Evolutionary conservation across 2,329 filamentous ascomycete species (phyloP).

Genomic region (Fusarium nisikadoi): DNA sequence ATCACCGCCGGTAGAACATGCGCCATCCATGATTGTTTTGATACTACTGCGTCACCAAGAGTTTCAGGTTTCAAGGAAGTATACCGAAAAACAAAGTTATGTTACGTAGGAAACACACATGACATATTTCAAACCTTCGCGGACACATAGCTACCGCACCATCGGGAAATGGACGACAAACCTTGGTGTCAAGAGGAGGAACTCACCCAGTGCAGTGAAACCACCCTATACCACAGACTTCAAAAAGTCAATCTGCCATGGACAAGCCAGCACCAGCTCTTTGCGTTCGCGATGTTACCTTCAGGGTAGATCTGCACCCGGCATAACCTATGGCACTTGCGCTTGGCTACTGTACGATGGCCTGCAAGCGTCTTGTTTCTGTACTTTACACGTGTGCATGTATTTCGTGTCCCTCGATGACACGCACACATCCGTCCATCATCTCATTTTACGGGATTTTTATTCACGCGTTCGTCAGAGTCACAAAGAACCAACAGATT

Average conservation of each 20-base stretch:
- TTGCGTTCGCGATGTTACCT: conserved; percentile 29
- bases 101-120: not conserved
- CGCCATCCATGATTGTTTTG: not conserved
- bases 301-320: conserved; percentile 28
- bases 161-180: not conserved
- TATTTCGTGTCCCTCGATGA: conserved; percentile 21
- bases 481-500: not conserved
- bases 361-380: conserved; percentile 2
- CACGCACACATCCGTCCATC: conserved; percentile 16
- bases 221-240: conserved; percentile 18
- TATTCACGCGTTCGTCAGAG: conserved; percentile 29
- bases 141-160: not conserved
- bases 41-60: not conserved
- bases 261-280: conserved; percentile 10
- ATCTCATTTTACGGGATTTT: conserved; percentile 17
- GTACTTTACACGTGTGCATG: conserved; percentile 33
- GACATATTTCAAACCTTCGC: not conserved
- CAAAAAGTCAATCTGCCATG: not conserved
- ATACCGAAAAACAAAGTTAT: not conserved
- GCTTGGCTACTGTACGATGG: conserved; percentile 1
- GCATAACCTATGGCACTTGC: conserved; percentile 11
- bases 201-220: not conserved
- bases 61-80: conserved; percentile 3
- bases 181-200: not conserved
- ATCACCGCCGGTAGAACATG: not conserved